Conservation (phyloP, 2,329 filamentous ascomycete genomes). For the Plenodomus biglobosus region DNA sequence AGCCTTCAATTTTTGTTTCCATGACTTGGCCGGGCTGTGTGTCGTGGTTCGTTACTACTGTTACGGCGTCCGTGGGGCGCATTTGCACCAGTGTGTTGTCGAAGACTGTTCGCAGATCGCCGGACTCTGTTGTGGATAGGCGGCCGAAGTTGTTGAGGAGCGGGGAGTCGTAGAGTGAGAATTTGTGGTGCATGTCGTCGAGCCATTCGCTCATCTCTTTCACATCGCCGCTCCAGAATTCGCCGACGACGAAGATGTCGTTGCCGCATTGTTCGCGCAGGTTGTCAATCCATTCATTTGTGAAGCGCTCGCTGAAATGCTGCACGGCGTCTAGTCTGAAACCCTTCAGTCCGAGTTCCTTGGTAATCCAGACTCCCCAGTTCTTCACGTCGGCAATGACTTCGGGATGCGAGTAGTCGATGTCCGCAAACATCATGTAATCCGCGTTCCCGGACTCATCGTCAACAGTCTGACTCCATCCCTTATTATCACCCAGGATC, state of each 20-base stretch:
- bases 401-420: constrained; percentile 63
- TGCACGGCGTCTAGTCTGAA: constrained; percentile 73
- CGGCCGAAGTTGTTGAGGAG: constrained; percentile 68
- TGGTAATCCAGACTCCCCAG: constrained; percentile 69
- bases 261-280: constrained; percentile 53
- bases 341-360: constrained; percentile 62
- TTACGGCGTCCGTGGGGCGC: constrained; percentile 61
- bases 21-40: constrained; percentile 66
- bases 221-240: constrained; percentile 67
- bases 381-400: constrained; percentile 63
- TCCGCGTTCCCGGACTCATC: constrained; percentile 66
- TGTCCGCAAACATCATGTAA: constrained; percentile 72
- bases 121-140: constrained; percentile 58
- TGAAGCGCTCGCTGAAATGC: constrained; percentile 69
- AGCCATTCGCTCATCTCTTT: constrained; percentile 60
- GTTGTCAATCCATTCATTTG: constrained; percentile 63
- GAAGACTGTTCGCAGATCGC: constrained; percentile 66
- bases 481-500: constrained; percentile 63
- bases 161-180: constrained; percentile 66
- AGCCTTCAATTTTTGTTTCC: constrained; percentile 63
- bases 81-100: constrained; percentile 60
- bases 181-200: constrained; percentile 57
- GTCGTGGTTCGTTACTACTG: constrained; percentile 72
- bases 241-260: constrained; percentile 66
- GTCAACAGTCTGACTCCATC: constrained; percentile 64